Evolutionary conservation across 768 basidiomycete genomes (phyloP), one percentile per base, ranked within the genome.

Genomic region (Leucosporidium scottii): DNA sequence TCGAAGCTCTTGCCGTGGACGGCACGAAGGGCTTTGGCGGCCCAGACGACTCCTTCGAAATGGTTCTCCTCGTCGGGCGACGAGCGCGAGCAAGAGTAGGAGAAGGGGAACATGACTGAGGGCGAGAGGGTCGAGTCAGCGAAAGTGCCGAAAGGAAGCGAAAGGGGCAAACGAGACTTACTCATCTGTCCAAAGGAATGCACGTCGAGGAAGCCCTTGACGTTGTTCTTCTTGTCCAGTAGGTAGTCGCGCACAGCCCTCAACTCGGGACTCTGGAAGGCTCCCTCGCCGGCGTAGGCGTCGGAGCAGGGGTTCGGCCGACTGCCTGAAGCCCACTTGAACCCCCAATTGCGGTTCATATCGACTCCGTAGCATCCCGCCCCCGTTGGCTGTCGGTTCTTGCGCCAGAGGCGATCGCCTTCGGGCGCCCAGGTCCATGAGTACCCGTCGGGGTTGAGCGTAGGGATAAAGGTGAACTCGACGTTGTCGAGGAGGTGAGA

Each of bases 121-220:
- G 18, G n/a, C 7, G 55, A 36, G 62, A 53, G 56, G 20, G 36
- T 47, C 39, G 39, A 47, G 59, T 51, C 57, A 53, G 36, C 25
- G 27, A 25, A 27, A 6, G 9, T 10, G 9, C 28, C 17, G 53
- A 12, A 17, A 4, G 10, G 27, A 23, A 25, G 59, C 31, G n/a
- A 20, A n/a, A 44, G 34, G 31, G 50, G 51, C 27, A 60, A 49
- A 28, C 49, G 28, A 57, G 20, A 82, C 87, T 65, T 73, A 90
- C 88, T 76, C 83, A 90, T 87, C 76, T 91, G 89, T 0, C 90
- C 90, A 74, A 90, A 93, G 72, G 86, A 88, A 70, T 91, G 81
- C 60, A 91, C 76, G 78, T 91, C 89, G 39, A 91, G 66, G 77
- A 89, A 91, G 2, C 82, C 86, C 25, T 82, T 80, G 21, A 89